These are phyloP conservation scores for Lactarius vividus DNA, from an alignment of 768 basidiomycete species.

Conservation along the genomic window DNA sequence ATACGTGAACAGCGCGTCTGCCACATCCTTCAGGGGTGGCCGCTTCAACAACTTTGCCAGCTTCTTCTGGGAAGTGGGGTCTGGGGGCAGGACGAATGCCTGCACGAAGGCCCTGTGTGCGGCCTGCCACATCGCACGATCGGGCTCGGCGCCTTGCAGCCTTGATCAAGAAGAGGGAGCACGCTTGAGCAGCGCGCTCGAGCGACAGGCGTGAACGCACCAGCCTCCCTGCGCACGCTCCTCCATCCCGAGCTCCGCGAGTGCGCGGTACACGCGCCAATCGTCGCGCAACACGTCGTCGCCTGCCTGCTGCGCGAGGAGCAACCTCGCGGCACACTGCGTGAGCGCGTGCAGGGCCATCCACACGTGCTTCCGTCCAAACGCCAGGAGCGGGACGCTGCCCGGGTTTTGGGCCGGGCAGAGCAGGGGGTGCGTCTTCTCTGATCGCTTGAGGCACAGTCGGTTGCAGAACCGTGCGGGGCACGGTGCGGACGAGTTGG, in stretches of 20 bases:
- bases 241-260: constrained; percentile 78
- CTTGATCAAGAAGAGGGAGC: constrained; percentile 28
- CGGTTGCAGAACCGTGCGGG: constrained; percentile 76
- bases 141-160: constrained; percentile 48
- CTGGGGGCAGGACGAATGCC: constrained; percentile 61
- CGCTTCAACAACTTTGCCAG: constrained; percentile 55
- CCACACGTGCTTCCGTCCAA: constrained; percentile 61
- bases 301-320: constrained; percentile 53
- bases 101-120: constrained; percentile 56
- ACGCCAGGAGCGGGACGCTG: constrained; percentile 55
- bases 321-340: constrained; percentile 60
- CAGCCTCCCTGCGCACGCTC: constrained; percentile 50
- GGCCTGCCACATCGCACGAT: constrained; percentile 63
- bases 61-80: constrained; percentile 51
- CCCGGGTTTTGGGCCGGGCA: constrained; percentile 76
- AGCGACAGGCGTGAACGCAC: constrained; percentile 33
- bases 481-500: constrained; percentile 46
- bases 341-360: constrained; percentile 73
- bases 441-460: constrained; percentile 67
- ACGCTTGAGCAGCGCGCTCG: constrained; percentile 12
- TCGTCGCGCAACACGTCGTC: constrained; percentile 45
- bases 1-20: constrained; percentile 66
- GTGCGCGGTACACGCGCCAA: constrained; percentile 52
- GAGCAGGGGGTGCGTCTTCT: constrained; percentile 63
- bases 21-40: constrained; percentile 46